phyloP scores from a whole-genome alignment of 768 basidiomycete genomes.

The Chalciporus piperatus region DNA sequence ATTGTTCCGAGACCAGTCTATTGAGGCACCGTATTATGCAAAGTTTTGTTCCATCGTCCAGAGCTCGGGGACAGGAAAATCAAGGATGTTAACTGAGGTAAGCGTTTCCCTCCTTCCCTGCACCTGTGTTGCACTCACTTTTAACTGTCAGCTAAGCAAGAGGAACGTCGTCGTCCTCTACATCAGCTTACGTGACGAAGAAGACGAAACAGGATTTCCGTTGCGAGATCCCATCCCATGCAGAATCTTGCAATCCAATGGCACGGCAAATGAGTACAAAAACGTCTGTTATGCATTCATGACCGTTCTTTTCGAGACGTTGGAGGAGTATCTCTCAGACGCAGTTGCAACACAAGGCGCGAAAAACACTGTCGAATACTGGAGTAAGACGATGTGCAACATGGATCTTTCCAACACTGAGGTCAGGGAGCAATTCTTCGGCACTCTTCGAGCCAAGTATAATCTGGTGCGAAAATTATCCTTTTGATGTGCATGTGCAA shows the following conservation, averaged over 20 bases:
- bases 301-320: neutral
- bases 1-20: neutral
- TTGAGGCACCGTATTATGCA: too few species aligned
- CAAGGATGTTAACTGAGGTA: too few species aligned
- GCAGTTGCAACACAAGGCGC: neutral
- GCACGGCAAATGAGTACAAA: neutral
- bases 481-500: too few species aligned
- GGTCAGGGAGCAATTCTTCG: neutral
- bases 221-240: neutral
- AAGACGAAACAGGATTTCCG: conserved; percentile 9
- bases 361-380: neutral
- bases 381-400: neutral
- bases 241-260: neutral
- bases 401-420: neutral
- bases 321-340: neutral
- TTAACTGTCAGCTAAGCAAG: conserved; percentile 1
- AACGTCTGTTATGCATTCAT: neutral
- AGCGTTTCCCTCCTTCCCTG: too few species aligned
- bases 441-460: neutral
- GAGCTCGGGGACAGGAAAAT: too few species aligned
- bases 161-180: conserved; percentile 16
- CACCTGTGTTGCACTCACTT: neutral
- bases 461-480: neutral
- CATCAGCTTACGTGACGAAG: conserved; percentile 9
- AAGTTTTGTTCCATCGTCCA: too few species aligned